A percentile compares a stretch with the other conserved stretches of the same genome.
phyloP scores from a whole-genome alignment of 192 early-diverging fungal species.

The Podila verticillata region DNA sequence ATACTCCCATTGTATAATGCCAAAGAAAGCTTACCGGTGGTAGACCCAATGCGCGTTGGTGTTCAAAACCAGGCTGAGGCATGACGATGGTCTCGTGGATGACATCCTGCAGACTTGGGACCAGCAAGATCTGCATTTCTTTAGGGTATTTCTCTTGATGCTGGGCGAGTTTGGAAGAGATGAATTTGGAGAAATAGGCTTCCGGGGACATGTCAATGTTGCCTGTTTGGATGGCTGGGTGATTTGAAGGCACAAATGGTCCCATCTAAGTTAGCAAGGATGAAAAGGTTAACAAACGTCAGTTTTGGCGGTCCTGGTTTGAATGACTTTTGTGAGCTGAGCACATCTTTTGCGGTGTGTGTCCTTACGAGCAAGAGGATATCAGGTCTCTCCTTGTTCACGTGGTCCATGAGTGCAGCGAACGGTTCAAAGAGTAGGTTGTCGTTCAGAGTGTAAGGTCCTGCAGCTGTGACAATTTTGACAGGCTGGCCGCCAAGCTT shows the following conservation, averaged over 20 bases:
- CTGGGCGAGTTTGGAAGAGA: slow-evolving; percentile 65
- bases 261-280: slow-evolving; percentile 62
- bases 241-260: slow-evolving; percentile 72
- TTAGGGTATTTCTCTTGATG: slow-evolving; percentile 57
- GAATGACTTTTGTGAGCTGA: background rate
- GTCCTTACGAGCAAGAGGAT: slow-evolving; percentile 76
- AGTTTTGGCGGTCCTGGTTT: background rate
- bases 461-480: slow-evolving; percentile 77
- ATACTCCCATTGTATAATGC: too few species aligned
- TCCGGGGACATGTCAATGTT: slow-evolving; percentile 63
- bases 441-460: slow-evolving; percentile 88
- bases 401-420: slow-evolving; percentile 73
- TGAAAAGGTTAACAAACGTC: background rate
- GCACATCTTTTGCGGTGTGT: background rate
- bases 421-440: slow-evolving; percentile 86
- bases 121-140: slow-evolving; percentile 66
- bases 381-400: slow-evolving; percentile 74
- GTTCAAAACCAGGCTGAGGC: slow-evolving; percentile 79
- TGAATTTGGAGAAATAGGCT: slow-evolving; percentile 69
- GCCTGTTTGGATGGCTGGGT: slow-evolving; percentile 67
- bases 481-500: slow-evolving; percentile 45
- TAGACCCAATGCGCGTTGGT: slow-evolving; percentile 56
- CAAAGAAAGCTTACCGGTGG: slow-evolving; percentile 21
- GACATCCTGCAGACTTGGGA: slow-evolving; percentile 83
- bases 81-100: slow-evolving; percentile 77